phyloP scores from a whole-genome alignment of 169 alveolate genomes.

The Plasmodium berghei region DNA sequence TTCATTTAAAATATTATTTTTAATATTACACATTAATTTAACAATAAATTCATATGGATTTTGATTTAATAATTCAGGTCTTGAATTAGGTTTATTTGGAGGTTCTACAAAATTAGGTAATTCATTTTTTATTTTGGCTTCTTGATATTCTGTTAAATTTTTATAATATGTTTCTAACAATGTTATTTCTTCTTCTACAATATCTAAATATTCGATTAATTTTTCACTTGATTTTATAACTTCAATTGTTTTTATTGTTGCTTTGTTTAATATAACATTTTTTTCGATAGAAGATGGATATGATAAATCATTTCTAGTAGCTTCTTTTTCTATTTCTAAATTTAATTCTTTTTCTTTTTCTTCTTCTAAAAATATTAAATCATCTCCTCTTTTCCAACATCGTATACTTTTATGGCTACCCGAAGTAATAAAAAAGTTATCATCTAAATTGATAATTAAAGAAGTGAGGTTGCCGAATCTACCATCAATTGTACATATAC shows the following conservation, averaged over 20 bases:
- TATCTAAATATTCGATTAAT: constrained; percentile 80
- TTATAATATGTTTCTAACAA: constrained; percentile 71
- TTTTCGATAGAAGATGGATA: constrained; percentile 83
- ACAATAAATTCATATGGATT: constrained; percentile 75
- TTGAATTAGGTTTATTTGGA: constrained; percentile 75
- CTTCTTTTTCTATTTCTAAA: constrained; percentile 87
- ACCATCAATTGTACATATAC: constrained; percentile 81
- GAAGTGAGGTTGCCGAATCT: constrained; percentile 76
- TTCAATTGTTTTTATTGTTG: constrained; percentile 87
- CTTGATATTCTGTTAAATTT: constrained; percentile 67
- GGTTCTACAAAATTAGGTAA: constrained; percentile 76
- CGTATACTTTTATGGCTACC: constrained; percentile 85
- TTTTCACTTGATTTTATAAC: constrained; percentile 87
- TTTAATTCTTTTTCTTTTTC: constrained; percentile 90
- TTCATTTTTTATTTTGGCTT: constrained; percentile 68
- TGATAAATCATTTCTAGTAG: constrained; percentile 82
- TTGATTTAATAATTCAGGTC: constrained; percentile 78
- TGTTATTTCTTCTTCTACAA: constrained; percentile 77
- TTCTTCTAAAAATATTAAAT: constrained; percentile 84
- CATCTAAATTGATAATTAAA: constrained; percentile 74
- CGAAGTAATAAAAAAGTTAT: constrained; percentile 78
- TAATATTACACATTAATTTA: constrained; percentile 73
- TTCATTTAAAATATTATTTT: constrained; percentile 77
- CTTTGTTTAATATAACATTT: constrained; percentile 81
- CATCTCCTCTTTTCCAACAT: constrained; percentile 85